Evolutionary conservation across 768 basidiomycete species (phyloP).

Genomic region (Solioccasus polychromus): DNA sequence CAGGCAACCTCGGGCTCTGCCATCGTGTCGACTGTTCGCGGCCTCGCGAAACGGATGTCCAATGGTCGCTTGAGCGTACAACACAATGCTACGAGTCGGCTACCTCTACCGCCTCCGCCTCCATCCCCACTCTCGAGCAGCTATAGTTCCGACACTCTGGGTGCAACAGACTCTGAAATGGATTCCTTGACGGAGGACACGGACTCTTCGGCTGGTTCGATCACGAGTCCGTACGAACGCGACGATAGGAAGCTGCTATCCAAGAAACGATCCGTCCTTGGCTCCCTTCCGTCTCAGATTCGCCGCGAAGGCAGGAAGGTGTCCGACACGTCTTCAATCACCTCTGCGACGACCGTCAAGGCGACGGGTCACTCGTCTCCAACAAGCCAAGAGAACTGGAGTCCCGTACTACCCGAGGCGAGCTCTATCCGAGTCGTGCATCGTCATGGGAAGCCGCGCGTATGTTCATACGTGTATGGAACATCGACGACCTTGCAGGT

Average conservation of each 20-base stretch:
- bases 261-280: constrained; percentile 44
- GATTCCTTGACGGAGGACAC: constrained; percentile 64
- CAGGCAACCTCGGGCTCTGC: constrained; percentile 29
- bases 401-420: constrained; percentile 10
- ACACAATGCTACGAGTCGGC: constrained; percentile 17
- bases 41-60: constrained; percentile 57
- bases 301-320: constrained; percentile 41
- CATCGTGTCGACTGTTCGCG: constrained; percentile 54
- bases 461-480: constrained; percentile 29
- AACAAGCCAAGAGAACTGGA: constrained; percentile 12
- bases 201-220: constrained; percentile 52
- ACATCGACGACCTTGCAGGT: constrained; percentile 14
- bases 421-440: constrained; percentile 28
- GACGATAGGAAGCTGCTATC: constrained; percentile 19
- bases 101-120: constrained; percentile 15
- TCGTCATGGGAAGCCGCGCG: constrained; percentile 26
- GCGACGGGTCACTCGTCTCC: constrained; percentile 26
- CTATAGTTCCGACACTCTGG: constrained; percentile 44
- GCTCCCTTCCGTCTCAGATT: constrained; percentile 44
- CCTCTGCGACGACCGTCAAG: constrained; percentile 36
- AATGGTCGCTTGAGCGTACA: constrained; percentile 35
- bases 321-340: constrained; percentile 32
- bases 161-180: constrained; percentile 53
- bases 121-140: constrained; percentile 36
- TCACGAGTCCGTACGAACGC: constrained; percentile 45